phyloP scores from a whole-genome alignment of 495 filamentous ascomycete species.

The Penicillium tannophilum region DNA sequence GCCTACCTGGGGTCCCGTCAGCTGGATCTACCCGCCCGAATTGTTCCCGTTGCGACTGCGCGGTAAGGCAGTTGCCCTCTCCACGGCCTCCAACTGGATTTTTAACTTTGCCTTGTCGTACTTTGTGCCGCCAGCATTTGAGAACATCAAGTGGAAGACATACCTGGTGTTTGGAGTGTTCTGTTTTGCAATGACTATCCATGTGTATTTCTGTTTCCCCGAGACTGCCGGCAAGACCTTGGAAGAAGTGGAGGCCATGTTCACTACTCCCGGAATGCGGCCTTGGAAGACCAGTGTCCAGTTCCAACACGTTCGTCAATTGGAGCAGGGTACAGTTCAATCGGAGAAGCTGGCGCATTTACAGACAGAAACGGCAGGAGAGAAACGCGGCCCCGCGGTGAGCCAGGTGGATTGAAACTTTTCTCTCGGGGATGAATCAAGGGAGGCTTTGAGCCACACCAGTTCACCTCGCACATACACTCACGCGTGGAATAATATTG shows the following conservation, averaged over 20 bases:
- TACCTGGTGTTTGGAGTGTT: conserved; percentile 80
- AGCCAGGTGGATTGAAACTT: background rate
- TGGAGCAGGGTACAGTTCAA: conserved; percentile 34
- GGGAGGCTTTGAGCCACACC: background rate
- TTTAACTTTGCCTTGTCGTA: conserved; percentile 81
- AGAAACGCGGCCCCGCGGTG: background rate
- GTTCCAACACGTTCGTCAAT: conserved; percentile 30
- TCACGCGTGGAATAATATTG: background rate
- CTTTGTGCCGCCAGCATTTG: conserved; percentile 76
- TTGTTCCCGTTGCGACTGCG: conserved; percentile 67
- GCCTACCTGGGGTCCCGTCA: conserved; percentile 63
- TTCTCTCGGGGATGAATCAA: too few relatives aligned
- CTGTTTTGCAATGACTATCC: conserved; percentile 68
- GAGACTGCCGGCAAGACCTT: conserved; percentile 82
- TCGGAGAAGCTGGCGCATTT: conserved; percentile 30
- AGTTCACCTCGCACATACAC: background rate
- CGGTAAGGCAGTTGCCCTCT: conserved; percentile 70
- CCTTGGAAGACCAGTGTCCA: conserved; percentile 67
- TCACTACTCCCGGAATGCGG: conserved; percentile 61
- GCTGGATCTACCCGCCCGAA: conserved; percentile 70
- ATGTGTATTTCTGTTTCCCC: conserved; percentile 81
- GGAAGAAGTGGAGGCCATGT: conserved; percentile 73
- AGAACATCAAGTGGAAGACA: conserved; percentile 70
- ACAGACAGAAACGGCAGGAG: conserved; percentile 13
- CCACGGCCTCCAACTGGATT: conserved; percentile 73